Percentiles rank a stretch among this genome's conserved stretches.
Evolutionary conservation across 176 grass and related monocot genomes (phyloP).

Genomic region (Secale cereale): DNA sequence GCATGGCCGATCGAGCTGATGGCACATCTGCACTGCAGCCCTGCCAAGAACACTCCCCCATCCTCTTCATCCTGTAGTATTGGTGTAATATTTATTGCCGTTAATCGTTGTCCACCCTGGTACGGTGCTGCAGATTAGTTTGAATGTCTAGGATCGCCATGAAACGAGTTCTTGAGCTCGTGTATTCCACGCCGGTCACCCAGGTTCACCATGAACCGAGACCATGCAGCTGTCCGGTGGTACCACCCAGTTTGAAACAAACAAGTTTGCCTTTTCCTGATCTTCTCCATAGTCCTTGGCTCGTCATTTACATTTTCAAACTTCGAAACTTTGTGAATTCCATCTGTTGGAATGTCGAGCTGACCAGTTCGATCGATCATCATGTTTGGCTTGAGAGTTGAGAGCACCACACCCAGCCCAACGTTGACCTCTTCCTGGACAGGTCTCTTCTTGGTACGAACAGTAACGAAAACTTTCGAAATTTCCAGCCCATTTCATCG

Average conservation of each 20-base stretch:
- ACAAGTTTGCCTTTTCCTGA: background rate
- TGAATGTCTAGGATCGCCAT: background rate
- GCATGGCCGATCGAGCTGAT: background rate
- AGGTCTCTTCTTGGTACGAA: no score
- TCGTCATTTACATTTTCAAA: background rate
- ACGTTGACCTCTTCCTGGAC: constrained; percentile 35
- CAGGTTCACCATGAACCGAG: constrained; percentile 39
- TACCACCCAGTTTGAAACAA: background rate
- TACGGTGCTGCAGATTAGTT: background rate
- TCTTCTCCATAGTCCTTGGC: background rate
- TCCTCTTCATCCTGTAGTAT: background rate
- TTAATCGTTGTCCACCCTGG: background rate
- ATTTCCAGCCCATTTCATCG: background rate
- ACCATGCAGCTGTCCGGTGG: background rate
- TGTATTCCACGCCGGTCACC: background rate
- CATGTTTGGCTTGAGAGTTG: background rate
- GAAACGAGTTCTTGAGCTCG: background rate
- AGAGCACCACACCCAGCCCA: background rate
- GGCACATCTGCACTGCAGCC: background rate
- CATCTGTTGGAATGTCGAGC: background rate
- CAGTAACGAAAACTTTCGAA: background rate
- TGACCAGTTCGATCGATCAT: background rate
- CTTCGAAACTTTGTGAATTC: background rate
- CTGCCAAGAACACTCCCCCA: background rate
- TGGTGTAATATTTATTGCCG: no score